Evolutionary conservation across 257 asterid species (phyloP).

Genomic region (Salvia rosmarinus): DNA sequence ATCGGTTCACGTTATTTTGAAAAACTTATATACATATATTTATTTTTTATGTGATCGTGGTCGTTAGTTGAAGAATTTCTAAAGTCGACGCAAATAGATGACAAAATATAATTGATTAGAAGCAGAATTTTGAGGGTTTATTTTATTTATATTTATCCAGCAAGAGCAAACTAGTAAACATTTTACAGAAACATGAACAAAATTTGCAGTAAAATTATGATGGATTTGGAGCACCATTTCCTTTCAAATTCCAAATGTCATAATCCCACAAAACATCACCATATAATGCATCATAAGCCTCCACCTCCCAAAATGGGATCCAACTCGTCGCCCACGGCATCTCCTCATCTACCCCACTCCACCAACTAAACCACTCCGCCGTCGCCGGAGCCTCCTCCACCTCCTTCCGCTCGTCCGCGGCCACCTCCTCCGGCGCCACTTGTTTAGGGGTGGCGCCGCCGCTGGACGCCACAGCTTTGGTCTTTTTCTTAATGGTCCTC

Average conservation of each 20-base stretch:
- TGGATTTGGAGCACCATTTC: background rate
- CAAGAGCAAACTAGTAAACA: too few species aligned
- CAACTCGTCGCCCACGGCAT: constrained; percentile 53
- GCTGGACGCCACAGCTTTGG: background rate
- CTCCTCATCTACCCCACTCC: constrained; percentile 22
- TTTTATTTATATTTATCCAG: too few species aligned
- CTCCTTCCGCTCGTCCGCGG: constrained; percentile 4
- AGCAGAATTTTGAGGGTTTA: too few species aligned
- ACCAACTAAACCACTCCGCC: constrained; percentile 10
- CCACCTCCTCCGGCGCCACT: background rate
- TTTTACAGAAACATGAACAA: too few species aligned
- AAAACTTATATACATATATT: too few species aligned
- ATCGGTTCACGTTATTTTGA: too few species aligned
- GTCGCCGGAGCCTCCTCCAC: constrained; percentile 1
- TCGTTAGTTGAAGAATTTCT: too few species aligned
- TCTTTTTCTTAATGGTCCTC: constrained; percentile 7
- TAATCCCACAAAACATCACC: constrained; percentile 43
- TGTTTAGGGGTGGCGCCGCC: background rate
- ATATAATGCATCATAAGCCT: constrained; percentile 42
- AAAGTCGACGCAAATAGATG: too few species aligned
- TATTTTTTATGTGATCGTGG: too few species aligned
- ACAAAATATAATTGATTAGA: too few species aligned
- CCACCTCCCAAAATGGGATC: constrained; percentile 64
- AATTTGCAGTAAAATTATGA: too few species aligned
- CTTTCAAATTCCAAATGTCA: constrained; percentile 37